These are phyloP conservation scores for Yamadazyma scolyti DNA, from an alignment of 805 yeast species.

Conservation along the genomic window DNA sequence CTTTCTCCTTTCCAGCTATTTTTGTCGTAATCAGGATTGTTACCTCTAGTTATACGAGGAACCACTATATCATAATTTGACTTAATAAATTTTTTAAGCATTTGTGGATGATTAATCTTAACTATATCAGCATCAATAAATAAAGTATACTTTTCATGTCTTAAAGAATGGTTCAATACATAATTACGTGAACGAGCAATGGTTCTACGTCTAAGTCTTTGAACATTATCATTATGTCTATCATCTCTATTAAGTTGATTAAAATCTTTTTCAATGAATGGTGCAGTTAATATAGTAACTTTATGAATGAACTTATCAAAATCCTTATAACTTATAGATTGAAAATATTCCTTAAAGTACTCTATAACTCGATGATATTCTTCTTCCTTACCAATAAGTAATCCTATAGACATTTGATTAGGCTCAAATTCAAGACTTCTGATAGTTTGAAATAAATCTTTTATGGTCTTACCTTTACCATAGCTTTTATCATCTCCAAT, in stretches of 20 bases:
- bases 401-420: conserved; percentile 16
- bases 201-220: conserved; percentile 30
- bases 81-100: conserved; percentile 21
- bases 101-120: conserved; percentile 18
- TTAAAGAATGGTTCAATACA: conserved; percentile 23
- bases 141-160: conserved; percentile 27
- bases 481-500: conserved; percentile 30
- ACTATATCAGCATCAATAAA: conserved; percentile 37
- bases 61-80: conserved; percentile 33
- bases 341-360: conserved; percentile 13
- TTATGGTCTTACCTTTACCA: conserved; percentile 29
- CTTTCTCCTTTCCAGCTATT: conserved; percentile 41
- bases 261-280: conserved; percentile 25
- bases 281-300: conserved; percentile 29
- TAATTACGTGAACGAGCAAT: conserved; percentile 38
- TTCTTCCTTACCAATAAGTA: conserved; percentile 25
- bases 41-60: conserved; percentile 28
- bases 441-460: conserved; percentile 29
- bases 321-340: conserved; percentile 3
- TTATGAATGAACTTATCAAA: conserved; percentile 8
- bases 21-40: conserved; percentile 29
- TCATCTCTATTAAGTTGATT: conserved; percentile 15
- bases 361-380: conserved; percentile 20
- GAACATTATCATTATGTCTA: conserved; percentile 25
- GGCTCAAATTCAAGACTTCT: conserved; percentile 14